Evolutionary conservation across 176 grass and related monocot species (phyloP), one percentile per base, ranked within the genome.

Genomic region (Themeda triandra): DNA sequence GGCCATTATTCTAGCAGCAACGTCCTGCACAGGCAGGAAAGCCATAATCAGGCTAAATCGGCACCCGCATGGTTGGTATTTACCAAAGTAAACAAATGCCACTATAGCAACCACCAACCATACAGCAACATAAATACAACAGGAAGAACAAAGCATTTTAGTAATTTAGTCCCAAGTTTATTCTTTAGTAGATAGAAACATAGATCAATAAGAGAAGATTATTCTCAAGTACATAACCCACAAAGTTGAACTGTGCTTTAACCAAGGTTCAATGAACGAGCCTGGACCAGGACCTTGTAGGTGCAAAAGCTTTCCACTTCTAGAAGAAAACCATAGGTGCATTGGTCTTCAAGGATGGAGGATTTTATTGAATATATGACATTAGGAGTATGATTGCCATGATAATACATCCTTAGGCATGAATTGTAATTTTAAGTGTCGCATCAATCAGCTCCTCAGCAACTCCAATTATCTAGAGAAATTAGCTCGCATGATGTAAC

Each of bases 1-100:
- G 39, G 93, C 87, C 88, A 92, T 88, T 89, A 99, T 99, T 88
- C 94, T 99, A 17, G 85, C 85, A 12, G 90, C 88, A 81, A 99
- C 82, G 14, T 99, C 96, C 96, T 99, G 84, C 56, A 80, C 35
- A 77, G 10, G 75, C 27, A 39, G 37, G 23, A n/a, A 86, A 58
- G 62, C 32, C 85, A 66, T 63, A 60, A 13, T 27, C 58, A 2
- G n/a, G 30, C 5, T 71, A 41, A 60, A 12, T 60, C 10, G 4
- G 23, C 25, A 15, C 24, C 62, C 13, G 13, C 4, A 32, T 63
- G 51, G 21, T 25, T 59, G 21, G 49, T 36, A 63, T 71, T 42
- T 70, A 68, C 35, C 73, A 78, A 60, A 78, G 25, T n/a, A 71
- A 78, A 69, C 40, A 33, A 71, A 2, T 36, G 27, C 3, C 8